Conservation (phyloP, 73 alveolate genomes). For the Halteria grandinella region DNA sequence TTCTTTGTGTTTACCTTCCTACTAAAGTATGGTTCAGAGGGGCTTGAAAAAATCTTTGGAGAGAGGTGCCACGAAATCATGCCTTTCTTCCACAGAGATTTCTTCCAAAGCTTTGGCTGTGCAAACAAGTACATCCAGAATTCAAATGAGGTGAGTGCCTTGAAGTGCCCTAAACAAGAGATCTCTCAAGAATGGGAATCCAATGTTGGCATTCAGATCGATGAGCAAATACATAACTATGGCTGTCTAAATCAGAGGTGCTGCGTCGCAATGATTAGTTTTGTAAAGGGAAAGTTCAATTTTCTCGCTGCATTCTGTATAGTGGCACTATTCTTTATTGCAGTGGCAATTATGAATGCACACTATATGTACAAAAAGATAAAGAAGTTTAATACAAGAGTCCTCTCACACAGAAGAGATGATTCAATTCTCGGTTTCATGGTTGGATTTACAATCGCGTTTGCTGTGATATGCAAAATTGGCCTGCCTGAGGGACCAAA, state of each 20-base stretch:
- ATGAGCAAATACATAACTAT: constrained; percentile 21
- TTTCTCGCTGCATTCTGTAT: constrained; percentile 33
- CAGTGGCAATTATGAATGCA: constrained; percentile 31
- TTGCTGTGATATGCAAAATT: background rate
- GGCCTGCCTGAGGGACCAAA: constrained; percentile 22
- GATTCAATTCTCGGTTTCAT: constrained; percentile 25
- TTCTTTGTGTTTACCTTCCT: constrained; percentile 25
- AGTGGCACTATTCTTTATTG: constrained; percentile 39
- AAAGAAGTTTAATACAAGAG: constrained; percentile 27
- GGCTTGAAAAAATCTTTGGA: background rate
- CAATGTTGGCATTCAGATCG: constrained; percentile 14
- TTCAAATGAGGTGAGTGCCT: constrained; percentile 10
- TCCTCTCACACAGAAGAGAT: constrained; percentile 46
- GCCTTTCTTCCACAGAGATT: constrained; percentile 58
- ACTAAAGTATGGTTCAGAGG: constrained; percentile 28
- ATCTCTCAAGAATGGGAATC: constrained; percentile 42
- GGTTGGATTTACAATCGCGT: constrained; percentile 24
- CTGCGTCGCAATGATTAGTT: constrained; percentile 51
- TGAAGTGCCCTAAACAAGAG: constrained; percentile 33
- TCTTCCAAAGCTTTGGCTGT: constrained; percentile 49
- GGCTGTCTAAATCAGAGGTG: constrained; percentile 57
- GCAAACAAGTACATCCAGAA: constrained; percentile 9
- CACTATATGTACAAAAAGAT: constrained; percentile 47
- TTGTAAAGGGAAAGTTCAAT: constrained; percentile 56
- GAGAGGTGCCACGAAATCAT: constrained; percentile 45